Evolutionary conservation across 257 asterid genomes (phyloP), one percentile per base, ranked within the genome.

Genomic region (Solanum boliviense): DNA sequence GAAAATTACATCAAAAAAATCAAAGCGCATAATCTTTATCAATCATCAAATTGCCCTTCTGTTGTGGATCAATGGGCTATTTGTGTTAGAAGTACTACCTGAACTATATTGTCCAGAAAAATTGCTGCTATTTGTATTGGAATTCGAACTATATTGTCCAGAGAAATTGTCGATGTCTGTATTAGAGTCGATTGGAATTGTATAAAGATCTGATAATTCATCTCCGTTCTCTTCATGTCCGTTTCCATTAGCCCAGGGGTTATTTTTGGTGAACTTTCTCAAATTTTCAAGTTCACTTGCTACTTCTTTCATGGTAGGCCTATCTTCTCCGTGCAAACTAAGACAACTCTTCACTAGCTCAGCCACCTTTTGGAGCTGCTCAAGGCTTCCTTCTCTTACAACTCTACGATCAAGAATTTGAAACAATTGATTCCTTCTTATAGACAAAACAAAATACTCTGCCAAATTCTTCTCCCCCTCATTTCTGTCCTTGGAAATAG

Each of bases 301-400:
- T 84, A 95, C 97, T 79, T 96, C 98, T 84, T 92, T 96, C 99
- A 94, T 96, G 3, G 93, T 94, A 7, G 99, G 98, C 71, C 98
- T 91, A 18, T 95, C 94, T 39, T 89, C 96, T 0, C 98, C 90
- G 3, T 89, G 89, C 88, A 94, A 46, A 3, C 85, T 9, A 52
- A 95, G 78, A 12, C 99, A 95, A 87, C 94, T 91, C 86, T 89
- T 93, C 6, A 91, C 89, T 2, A 96, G 92, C 20, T 88, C 92
- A 2, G 92, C 99, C 46, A 89, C 25, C 2, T 90, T 90, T 86
- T 90, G 92, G 3, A 94, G 87, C 84, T 95, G 98, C 31, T 94
- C 99, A 2, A 91, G 13, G 0, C 93, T 46, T 2, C 98, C 99
- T 56, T 95, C 98, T 41, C 95, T 91, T 34, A 94, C 90, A 0